Evolutionary conservation across 805 yeast species (phyloP), one percentile per base, ranked within the genome.

Genomic region (Cyberlindnera mrakii): DNA sequence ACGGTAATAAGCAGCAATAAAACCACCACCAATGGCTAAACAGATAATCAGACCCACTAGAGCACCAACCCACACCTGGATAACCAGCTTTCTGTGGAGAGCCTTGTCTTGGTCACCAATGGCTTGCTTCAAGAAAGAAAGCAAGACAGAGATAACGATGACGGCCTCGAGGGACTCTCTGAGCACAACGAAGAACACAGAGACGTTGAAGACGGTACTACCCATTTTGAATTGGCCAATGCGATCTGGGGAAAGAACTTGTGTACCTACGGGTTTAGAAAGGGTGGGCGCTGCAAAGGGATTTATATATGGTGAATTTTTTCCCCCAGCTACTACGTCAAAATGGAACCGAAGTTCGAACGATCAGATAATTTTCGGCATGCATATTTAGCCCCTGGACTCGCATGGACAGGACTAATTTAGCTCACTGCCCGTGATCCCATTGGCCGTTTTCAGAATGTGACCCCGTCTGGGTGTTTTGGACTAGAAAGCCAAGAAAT

Each of bases 141-240:
- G 72, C 50, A 91, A 71, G 38, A 91, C 97, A 8, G 98, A 88
- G 49, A 93, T 84, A 51, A 91, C 85, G 52, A 91, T 77, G 42
- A 89, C 81, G 16, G 98, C 99, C 68, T 91, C 99, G 50, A 91
- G 71, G 41, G 95, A 72, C 70, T 91, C 99, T 74, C 99, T 84
- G 64, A 91, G 83, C 46, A 89, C 93, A 53, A 90, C 83, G 67
- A 89, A 87, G 72, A 88, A 89, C 49, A 89, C 82, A 14, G 72
- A 66, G 42, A 69, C 74, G 58, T 66, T 55, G 47, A 55, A 55
- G 35, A 55, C 58, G 15, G 50, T 51, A 41, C 41, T 35, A 7
- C 43, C 48, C 43, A 37, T 39, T 25, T 40, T 23, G 25, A 39
- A 25, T 39, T 31, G 27, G 11, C 20, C 15, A n/a, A 30, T 13